Evolutionary conservation across 257 asterid species (phyloP).

Genomic region (Nicotiana noctiflora): DNA sequence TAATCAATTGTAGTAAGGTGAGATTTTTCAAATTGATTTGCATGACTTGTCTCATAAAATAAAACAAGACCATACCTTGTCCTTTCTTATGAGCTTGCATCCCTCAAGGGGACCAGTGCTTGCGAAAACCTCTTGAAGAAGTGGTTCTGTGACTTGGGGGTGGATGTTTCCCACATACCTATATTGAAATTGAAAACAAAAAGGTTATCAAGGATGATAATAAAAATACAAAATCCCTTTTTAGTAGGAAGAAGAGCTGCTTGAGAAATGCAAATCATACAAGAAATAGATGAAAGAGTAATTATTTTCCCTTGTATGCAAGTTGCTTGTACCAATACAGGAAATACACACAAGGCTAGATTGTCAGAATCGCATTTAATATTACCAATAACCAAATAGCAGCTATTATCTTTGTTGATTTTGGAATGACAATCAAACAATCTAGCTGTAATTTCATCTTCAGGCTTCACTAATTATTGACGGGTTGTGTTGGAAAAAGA

Average conservation of each 20-base stretch:
- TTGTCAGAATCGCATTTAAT: not conserved
- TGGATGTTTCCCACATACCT: slow-evolving; percentile 89
- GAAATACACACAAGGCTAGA: not conserved
- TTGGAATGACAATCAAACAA: not conserved
- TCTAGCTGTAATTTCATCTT: not conserved
- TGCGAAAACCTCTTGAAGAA: slow-evolving; percentile 80
- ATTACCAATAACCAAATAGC: not conserved
- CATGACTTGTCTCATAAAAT: not conserved
- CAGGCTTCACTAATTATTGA: not conserved
- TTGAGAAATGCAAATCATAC: not conserved
- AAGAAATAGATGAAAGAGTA: not conserved
- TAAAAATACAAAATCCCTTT: not conserved
- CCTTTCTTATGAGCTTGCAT: slow-evolving; percentile 85
- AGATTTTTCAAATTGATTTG: not conserved
- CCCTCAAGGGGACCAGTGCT: slow-evolving; percentile 75
- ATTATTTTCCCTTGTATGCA: not conserved
- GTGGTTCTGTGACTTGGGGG: slow-evolving; percentile 78
- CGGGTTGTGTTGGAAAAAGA: not conserved
- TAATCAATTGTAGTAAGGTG: not conserved
- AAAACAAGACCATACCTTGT: slow-evolving; percentile 39
- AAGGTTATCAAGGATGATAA: not conserved
- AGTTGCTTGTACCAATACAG: not conserved
- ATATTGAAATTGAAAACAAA: slow-evolving; percentile 15
- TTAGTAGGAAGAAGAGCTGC: not conserved
- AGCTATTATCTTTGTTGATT: not conserved